Conservation (phyloP, 2,329 filamentous ascomycete species). For the Pseudocercospora pini-densiflorae region DNA sequence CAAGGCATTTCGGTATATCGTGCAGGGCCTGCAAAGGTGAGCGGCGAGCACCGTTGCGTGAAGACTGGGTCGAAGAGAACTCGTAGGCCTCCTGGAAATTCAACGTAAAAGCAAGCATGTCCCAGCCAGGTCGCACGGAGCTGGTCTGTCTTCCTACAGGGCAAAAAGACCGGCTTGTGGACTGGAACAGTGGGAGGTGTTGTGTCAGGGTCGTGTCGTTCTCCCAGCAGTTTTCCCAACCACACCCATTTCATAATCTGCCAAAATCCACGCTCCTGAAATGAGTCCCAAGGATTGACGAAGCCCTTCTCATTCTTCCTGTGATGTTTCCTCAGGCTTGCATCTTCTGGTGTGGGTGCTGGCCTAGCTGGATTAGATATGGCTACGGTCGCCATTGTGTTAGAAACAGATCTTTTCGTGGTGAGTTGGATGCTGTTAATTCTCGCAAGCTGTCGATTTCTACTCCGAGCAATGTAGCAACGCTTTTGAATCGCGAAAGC, state of each 20-base stretch:
- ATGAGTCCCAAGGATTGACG: slow-evolving; percentile 63
- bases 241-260: slow-evolving; percentile 44
- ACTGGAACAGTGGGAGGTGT: slow-evolving; percentile 69
- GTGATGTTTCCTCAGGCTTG: slow-evolving; percentile 56
- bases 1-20: slow-evolving; percentile 80
- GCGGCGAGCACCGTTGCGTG: slow-evolving; percentile 81
- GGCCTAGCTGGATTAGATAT: slow-evolving; percentile 45
- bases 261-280: slow-evolving; percentile 42
- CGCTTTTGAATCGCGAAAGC: slow-evolving; percentile 3
- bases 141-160: slow-evolving; percentile 60
- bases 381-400: slow-evolving; percentile 39
- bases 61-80: slow-evolving; percentile 96
- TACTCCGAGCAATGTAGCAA: background rate
- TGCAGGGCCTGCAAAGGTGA: slow-evolving; percentile 72
- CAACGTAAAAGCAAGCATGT: slow-evolving; percentile 91
- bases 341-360: slow-evolving; percentile 50
- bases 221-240: slow-evolving; percentile 55
- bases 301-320: slow-evolving; percentile 59
- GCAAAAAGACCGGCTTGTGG: slow-evolving; percentile 68
- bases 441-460: slow-evolving; percentile 9
- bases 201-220: slow-evolving; percentile 61
- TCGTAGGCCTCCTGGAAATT: slow-evolving; percentile 83
- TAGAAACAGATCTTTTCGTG: background rate
- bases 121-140: slow-evolving; percentile 93
- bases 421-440: background rate